Base-by-base conservation (phyloP, 1,284 basidiomycete species). In the Fomitopsis palustris region DNA sequence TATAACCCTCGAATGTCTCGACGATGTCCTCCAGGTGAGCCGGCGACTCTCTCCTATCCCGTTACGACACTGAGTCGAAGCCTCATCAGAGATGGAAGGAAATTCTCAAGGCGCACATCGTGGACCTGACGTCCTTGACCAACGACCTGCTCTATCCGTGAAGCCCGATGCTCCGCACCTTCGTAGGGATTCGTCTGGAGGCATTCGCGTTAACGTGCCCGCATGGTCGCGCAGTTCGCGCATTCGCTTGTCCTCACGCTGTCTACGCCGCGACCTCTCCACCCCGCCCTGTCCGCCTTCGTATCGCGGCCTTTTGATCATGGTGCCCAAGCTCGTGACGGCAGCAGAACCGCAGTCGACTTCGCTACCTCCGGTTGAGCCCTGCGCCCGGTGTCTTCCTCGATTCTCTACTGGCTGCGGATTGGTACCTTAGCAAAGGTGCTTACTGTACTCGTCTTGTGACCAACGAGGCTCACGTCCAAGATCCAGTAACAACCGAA, bases 401-500 rank as follows among this genome's bases (percentile, higher is more conserved):
- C 70, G 61, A 2, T 53, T 62, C 17, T 73, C 69, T 54, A 58
- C 60, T 29, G 57, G 56, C 17, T 71, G 68, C 59, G 66, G 64
- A 17, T 64, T 70, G 14, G 57, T 57, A 2, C 63, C 61, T 42
- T 67, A 69, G 23, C 67, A 68, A 19, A 55, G 60, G 21, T 65
- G 63, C 41, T 12, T 57, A 16, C 65, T 67, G 47, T 73, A 70
- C 55, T 56, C 58, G 3, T 57, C 64, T 9, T 72, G 71, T 57
- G 64, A 68, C 35, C 58, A 60, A 29, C 71, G 68, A 49, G 71
- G 70, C 65, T 72, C n/a, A 70, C 71, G 37, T 72, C 70, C 65
- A 70, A 71, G 53, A 61, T 73, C 58, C 70, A 70, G 71, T 72
- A 71, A 57, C 69, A 69, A 43, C 70, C 68, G 27, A 62, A 68